phyloP scores from a whole-genome alignment of 306 rosid species.

The Quercus alba region DNA sequence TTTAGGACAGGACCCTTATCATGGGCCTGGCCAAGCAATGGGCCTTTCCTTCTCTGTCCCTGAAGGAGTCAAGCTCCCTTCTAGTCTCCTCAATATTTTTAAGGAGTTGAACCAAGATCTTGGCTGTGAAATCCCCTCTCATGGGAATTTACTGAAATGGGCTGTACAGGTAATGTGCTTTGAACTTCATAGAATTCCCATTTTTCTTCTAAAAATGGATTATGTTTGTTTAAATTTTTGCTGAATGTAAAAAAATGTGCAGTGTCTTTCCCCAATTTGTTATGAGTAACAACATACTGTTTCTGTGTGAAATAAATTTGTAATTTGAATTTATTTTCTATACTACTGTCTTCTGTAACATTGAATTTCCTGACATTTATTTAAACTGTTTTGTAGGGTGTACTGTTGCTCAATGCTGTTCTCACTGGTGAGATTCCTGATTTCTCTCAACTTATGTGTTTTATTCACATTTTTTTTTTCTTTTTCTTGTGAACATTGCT shows the following conservation, averaged over 20 bases:
- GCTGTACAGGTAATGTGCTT: constrained; percentile 63
- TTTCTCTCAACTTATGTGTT: background rate
- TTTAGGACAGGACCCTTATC: constrained; percentile 99
- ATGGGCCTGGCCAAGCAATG: constrained; percentile 98
- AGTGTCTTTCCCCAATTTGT: background rate
- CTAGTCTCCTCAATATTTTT: constrained; percentile 82
- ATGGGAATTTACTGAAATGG: constrained; percentile 89
- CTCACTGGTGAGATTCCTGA: constrained; percentile 65
- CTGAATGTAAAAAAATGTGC: background rate
- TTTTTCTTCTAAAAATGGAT: no score
- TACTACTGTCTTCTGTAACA: background rate
- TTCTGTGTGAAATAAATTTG: background rate
- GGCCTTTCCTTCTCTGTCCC: constrained; percentile 98
- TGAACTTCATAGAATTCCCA: no score
- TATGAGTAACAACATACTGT: background rate
- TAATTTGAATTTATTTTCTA: background rate
- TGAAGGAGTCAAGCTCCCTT: constrained; percentile 75
- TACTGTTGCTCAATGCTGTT: constrained; percentile 90
- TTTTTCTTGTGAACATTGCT: background rate
- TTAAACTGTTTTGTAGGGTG: constrained; percentile 64
- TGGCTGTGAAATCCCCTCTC: constrained; percentile 78
- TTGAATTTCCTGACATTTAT: constrained; percentile 18
- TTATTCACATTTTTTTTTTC: background rate
- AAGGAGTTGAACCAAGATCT: constrained; percentile 85
- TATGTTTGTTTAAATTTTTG: background rate